A percentile compares a stretch with the other conserved stretches of the same genome.
These are phyloP conservation scores for Cryphonectria naterciae DNA, from an alignment of 2,329 filamentous ascomycete genomes.

Conservation along the genomic window DNA sequence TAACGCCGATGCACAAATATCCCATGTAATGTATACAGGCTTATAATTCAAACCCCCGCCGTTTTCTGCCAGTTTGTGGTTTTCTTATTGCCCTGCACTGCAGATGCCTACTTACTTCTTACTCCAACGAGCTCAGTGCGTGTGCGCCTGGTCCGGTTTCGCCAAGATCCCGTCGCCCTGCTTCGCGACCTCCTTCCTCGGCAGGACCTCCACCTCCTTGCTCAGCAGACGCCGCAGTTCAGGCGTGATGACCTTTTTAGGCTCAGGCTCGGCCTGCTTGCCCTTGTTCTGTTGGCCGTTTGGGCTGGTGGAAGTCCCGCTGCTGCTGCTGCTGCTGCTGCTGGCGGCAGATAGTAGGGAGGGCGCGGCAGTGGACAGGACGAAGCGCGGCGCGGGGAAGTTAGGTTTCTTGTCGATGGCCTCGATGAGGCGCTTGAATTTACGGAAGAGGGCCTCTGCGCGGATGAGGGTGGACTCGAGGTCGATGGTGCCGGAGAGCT, in stretches of 20 bases:
- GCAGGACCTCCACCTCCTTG: constrained; percentile 50
- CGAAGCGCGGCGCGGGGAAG: constrained; percentile 66
- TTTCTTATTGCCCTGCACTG: neutral
- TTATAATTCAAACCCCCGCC: neutral
- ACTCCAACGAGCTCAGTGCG: neutral
- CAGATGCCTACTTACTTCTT: neutral
- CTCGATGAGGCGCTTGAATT: constrained; percentile 87
- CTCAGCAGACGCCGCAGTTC: constrained; percentile 60
- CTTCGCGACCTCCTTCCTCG: constrained; percentile 37
- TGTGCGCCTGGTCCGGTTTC: constrained; percentile 11
- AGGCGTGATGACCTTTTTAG: constrained; percentile 57
- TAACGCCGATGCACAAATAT: constrained; percentile 15
- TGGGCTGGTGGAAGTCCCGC: constrained; percentile 20
- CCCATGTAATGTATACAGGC: neutral
- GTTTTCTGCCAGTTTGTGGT: neutral
- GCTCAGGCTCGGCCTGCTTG: constrained; percentile 33
- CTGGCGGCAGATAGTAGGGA: constrained; percentile 1
- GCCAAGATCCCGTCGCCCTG: constrained; percentile 34
- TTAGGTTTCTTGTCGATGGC: constrained; percentile 90
- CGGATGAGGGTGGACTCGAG: constrained; percentile 83
- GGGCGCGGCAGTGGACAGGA: constrained; percentile 25
- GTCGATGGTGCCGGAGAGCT: constrained; percentile 91
- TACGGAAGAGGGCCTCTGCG: constrained; percentile 84
- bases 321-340: neutral
- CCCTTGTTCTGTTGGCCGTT: constrained; percentile 19